phyloP scores from a whole-genome alignment of 2,329 filamentous ascomycete genomes.

The Cryoendolithus antarcticus region DNA sequence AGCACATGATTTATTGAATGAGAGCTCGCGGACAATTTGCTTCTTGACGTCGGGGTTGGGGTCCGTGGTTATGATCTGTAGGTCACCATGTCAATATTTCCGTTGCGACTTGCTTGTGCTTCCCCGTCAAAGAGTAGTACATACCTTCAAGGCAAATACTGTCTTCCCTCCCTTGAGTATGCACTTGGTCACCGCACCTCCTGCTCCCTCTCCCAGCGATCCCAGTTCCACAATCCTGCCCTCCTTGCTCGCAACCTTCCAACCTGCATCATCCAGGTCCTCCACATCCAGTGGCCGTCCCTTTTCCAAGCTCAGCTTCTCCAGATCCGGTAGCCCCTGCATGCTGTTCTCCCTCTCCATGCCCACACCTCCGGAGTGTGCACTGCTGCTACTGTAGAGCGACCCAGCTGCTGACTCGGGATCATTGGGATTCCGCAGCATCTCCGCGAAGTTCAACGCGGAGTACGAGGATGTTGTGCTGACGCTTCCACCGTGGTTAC shows the following conservation, averaged over 20 bases:
- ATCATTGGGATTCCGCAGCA: slow-evolving; percentile 51
- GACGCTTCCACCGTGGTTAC: slow-evolving; percentile 65
- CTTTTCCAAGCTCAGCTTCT: slow-evolving; percentile 69
- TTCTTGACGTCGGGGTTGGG: slow-evolving; percentile 97
- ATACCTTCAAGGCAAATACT: slow-evolving; percentile 88
- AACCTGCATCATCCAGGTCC: slow-evolving; percentile 87
- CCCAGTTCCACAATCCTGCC: slow-evolving; percentile 80
- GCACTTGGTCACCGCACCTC: slow-evolving; percentile 86
- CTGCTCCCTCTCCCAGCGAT: slow-evolving; percentile 84
- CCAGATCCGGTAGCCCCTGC: slow-evolving; percentile 63
- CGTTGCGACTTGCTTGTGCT: neutral
- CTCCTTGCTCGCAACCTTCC: slow-evolving; percentile 84
- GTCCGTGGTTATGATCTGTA: slow-evolving; percentile 90
- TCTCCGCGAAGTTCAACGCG: slow-evolving; percentile 68
- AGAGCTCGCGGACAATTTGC: slow-evolving; percentile 89
- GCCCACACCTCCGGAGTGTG: slow-evolving; percentile 39
- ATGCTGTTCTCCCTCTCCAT: slow-evolving; percentile 79
- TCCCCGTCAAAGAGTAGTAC: slow-evolving; percentile 8
- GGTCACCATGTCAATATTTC: slow-evolving; percentile 1
- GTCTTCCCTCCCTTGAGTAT: slow-evolving; percentile 84
- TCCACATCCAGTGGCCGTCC: slow-evolving; percentile 80
- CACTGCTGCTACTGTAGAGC: slow-evolving; percentile 41
- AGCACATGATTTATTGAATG: slow-evolving; percentile 95
- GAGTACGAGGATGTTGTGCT: slow-evolving; percentile 84
- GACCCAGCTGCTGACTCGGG: slow-evolving; percentile 81